Evolutionary conservation across 2,329 filamentous ascomycete genomes (phyloP), one percentile per base, ranked within the genome.

Genomic region (Ceratocystis huliohia): DNA sequence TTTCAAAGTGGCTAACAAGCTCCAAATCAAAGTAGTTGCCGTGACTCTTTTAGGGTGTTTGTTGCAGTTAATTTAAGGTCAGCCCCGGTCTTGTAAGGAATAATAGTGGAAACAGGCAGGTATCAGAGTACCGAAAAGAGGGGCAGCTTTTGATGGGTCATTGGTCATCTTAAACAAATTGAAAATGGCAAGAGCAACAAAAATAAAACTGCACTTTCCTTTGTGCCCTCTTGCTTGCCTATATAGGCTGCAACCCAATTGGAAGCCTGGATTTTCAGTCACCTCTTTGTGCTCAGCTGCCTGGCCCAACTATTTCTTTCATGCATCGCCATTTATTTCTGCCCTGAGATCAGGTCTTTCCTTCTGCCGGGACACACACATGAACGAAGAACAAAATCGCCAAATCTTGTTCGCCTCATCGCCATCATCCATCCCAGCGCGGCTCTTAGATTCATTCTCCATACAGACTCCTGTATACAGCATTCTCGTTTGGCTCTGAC

Each of bases 181-280:
- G 8, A 53, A 53, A 15, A 1, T 25, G 20, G 48, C 48, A 53
- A 53, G 48, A 53, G 48, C 48, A 28, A 53, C 8, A 15, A 15
- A 53, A 25, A 53, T 25, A 8, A 20, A 53, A 25, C 48, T 2
- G 48, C 22, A 15, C 20, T 53, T 53, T 53, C 48, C 48, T 4
- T 10, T 50, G 45, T 15, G 8, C 48, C 20, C 25, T 53, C 48
- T 10, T 13, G 5, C 48, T 7, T 53, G 7, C 7, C 6, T 53
- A 7, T 53, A 20, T 28, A 13, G 17, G n/a, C 22, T n/a, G 22
- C 6, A 20, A 22, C 46, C 46, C 2, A 28, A 25, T 8, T 53
- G 48, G 48, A 25, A 53, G 48, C 48, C 48, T 53, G 48, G 25
- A 53, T 53, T 53, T 53, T 13, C 48, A 53, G 48, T 53, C 48